Evolutionary conservation across 768 basidiomycete genomes (phyloP), one percentile per base, ranked within the genome.

Genomic region (Rhodotorula paludigena): DNA sequence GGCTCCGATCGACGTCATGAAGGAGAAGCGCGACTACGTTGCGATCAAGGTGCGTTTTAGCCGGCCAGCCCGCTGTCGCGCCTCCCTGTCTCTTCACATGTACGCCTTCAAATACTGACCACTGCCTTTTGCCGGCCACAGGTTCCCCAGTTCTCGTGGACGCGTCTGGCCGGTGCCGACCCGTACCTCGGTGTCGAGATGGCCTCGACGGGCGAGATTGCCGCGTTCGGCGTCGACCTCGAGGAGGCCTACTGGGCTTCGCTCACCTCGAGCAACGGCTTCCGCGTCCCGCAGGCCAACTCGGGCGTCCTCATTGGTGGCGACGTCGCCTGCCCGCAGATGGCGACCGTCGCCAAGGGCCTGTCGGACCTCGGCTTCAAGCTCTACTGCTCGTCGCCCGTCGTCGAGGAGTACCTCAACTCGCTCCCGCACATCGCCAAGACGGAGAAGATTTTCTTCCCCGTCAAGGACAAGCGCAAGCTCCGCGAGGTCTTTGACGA

Each of bases 11-110:
- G 93, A 99, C 76, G 80, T 93, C 65, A 98, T 98, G 93, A 84
- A 86, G 61, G 83, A 88, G 78, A 83, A 87, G 78, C 84, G 91
- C 35, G 87, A 93, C 77, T 98, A 98, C 78, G 89, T 87, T 23
- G 87, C 92, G 14, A 89, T 99, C 83, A 98, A 99, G 81, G 92
- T n/a, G n/a, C n/a, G n/a, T n/a, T n/a, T n/a, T n/a, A n/a, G n/a
- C n/a, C n/a, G n/a, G n/a, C n/a, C n/a, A n/a, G n/a, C 96, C 53
- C 87, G 96, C 18, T 94, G 97, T 76, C 21, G 20, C n/a, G 9
- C 45, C n/a, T 25, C 21, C n/a, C 45, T 25, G 20, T 25, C 45
- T 47, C 21, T 47, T 47, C 21, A 9, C 21, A 25, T 47, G 23
- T 8, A 21, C 9, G 23, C 45, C 23, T 25, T 47, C n/a, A n/a